A percentile compares a stretch with the other conserved stretches of the same genome.
Conservation (phyloP, 2,329 filamentous ascomycete species). For the Clarireedia hainanense region DNA sequence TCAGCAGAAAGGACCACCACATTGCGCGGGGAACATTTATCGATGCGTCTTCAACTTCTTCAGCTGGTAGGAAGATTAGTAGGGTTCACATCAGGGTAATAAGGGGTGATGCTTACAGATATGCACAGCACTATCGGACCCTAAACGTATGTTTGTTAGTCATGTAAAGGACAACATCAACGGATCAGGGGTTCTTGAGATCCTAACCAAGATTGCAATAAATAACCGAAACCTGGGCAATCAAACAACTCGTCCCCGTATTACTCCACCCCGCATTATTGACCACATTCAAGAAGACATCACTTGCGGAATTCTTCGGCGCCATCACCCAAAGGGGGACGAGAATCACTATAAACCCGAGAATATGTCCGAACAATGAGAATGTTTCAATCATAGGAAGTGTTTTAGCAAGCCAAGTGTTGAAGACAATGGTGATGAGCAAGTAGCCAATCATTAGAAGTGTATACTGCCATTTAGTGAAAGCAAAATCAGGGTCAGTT, state of each 20-base stretch:
- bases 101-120: conserved; percentile 26
- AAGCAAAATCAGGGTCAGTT: conserved; percentile 30
- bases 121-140: conserved; percentile 26
- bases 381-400: conserved; percentile 37
- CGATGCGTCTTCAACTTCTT: conserved; percentile 42
- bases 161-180: neutral
- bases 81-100: neutral
- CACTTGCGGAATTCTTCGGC: conserved; percentile 20
- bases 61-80: conserved; percentile 23
- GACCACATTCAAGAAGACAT: conserved; percentile 28
- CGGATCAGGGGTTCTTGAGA: neutral
- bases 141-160: conserved; percentile 1
- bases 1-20: conserved; percentile 39
- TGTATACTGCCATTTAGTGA: conserved; percentile 36
- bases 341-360: conserved; percentile 37
- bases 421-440: conserved; percentile 35
- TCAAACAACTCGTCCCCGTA: conserved; percentile 29
- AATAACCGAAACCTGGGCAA: conserved; percentile 29
- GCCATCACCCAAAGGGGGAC: conserved; percentile 31
- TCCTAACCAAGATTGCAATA: conserved; percentile 27
- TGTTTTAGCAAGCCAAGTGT: conserved; percentile 34
- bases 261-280: conserved; percentile 30
- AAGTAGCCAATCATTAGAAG: conserved; percentile 37
- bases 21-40: conserved; percentile 40
- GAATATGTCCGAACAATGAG: conserved; percentile 37